phyloP scores from a whole-genome alignment of 2,329 filamentous ascomycete species.

The Aspergillus quadrilineatus region DNA sequence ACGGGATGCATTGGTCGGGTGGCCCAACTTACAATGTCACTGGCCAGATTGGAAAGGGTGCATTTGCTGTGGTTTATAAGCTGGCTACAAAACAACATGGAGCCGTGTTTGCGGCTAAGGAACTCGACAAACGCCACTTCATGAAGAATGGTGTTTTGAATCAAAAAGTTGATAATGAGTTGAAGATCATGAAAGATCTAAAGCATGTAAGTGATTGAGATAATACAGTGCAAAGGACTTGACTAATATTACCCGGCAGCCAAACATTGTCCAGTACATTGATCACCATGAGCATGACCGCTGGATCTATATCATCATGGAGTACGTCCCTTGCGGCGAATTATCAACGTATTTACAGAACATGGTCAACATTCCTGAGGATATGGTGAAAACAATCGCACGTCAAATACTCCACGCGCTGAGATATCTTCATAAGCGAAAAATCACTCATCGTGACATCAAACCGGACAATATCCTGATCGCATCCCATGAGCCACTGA shows the following conservation, averaged over 20 bases:
- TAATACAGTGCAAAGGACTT: neutral
- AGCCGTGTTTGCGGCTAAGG: conserved; percentile 82
- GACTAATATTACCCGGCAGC: conserved; percentile 45
- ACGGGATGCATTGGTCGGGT: conserved; percentile 77
- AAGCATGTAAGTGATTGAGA: conserved; percentile 64
- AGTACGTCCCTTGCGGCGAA: conserved; percentile 80
- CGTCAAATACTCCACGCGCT: conserved; percentile 71
- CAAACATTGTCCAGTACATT: conserved; percentile 87
- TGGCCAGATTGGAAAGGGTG: conserved; percentile 81
- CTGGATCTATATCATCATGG: conserved; percentile 97
- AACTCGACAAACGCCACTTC: conserved; percentile 88
- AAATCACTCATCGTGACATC: conserved; percentile 96
- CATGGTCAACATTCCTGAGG: conserved; percentile 64
- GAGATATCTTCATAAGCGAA: conserved; percentile 79
- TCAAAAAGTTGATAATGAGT: conserved; percentile 92
- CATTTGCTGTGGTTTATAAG: conserved; percentile 91
- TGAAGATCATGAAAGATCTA: conserved; percentile 88
- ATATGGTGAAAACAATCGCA: conserved; percentile 68
- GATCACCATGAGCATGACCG: conserved; percentile 79
- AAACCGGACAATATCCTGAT: conserved; percentile 98
- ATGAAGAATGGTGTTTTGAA: conserved; percentile 90
- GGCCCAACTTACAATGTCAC: conserved; percentile 81
- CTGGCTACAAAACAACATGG: conserved; percentile 84
- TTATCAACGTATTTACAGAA: conserved; percentile 70
- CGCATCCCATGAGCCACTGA: conserved; percentile 67